These are phyloP conservation scores for Basidiobolus meristosporus DNA, from an alignment of 371 early-diverging fungal genomes.

Conservation along the genomic window DNA sequence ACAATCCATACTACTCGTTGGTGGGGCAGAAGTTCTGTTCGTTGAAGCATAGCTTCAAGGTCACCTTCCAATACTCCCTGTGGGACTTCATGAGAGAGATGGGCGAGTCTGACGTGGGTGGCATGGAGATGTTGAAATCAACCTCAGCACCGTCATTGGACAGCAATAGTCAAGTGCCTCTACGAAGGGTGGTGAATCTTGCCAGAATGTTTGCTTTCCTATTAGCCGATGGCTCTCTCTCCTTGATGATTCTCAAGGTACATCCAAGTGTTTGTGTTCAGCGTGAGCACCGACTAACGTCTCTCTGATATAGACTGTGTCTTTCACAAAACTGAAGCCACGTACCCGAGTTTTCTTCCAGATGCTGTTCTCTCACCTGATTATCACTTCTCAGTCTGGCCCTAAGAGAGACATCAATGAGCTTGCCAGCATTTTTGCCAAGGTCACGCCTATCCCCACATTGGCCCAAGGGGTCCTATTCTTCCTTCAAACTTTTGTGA, in stretches of 20 bases:
- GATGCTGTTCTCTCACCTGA: slow-evolving; percentile 9
- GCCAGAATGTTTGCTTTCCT: slow-evolving; percentile 56
- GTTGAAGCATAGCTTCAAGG: slow-evolving; percentile 55
- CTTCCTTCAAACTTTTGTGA: slow-evolving; percentile 45
- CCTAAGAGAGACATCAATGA: slow-evolving; percentile 15
- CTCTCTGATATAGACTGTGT: background rate
- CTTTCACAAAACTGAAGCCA: slow-evolving; percentile 9
- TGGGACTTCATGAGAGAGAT: slow-evolving; percentile 81
- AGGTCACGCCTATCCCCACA: slow-evolving; percentile 27
- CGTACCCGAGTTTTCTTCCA: slow-evolving; percentile 4
- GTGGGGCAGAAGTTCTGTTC: slow-evolving; percentile 61
- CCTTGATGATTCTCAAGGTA: slow-evolving; percentile 36
- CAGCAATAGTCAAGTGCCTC: slow-evolving; percentile 15
- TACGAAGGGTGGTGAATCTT: slow-evolving; percentile 44
- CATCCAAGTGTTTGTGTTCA: slow-evolving; percentile 5
- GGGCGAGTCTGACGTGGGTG: slow-evolving; percentile 60
- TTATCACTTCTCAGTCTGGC: slow-evolving; percentile 5
- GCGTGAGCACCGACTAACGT: background rate
- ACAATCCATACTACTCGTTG: slow-evolving; percentile 88
- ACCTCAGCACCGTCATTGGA: slow-evolving; percentile 9
- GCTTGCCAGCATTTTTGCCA: slow-evolving; percentile 31
- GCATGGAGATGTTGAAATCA: slow-evolving; percentile 27
- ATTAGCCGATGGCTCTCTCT: slow-evolving; percentile 31
- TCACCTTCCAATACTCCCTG: slow-evolving; percentile 84
- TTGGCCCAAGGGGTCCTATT: slow-evolving; percentile 52